Base-by-base conservation (phyloP, 2,329 filamentous ascomycete genomes). In the Elsinoe fawcettii region DNA sequence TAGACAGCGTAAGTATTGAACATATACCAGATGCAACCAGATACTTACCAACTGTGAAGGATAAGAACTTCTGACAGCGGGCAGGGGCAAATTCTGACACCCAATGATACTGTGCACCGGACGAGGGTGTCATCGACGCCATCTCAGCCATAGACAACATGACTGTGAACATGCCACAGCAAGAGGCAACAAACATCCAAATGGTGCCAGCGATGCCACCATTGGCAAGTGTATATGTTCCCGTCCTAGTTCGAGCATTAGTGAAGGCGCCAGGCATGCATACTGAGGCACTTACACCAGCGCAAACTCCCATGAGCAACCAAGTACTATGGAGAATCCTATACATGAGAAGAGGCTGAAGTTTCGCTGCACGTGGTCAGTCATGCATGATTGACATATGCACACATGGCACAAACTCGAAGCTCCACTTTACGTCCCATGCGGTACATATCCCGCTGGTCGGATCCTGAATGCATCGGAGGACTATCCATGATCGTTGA, bases 51-150 rank as follows among this genome's bases (percentile, higher is more conserved):
- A 62, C 62, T 43, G 65, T 63, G 53, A 67, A 72, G 55, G 68
- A 70, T 34, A 72, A 60, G 34, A 70, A 67, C 36, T 65, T 67
- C 59, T 71, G 69, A 36, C 58, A 66, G 8, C 60, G 62, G n/a
- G 61, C 62, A 6, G 69, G 69, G 18, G 70, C 67, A 56, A 71
- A 71, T 57, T 71, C 67, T 6, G 66, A 67, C 1, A 69, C 67
- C 68, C 67, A 70, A 55, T 69, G 68, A 58, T 69, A 70, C 59
- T 71, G 68, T 18, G 51, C 55, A 25, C 70, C 70, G 23, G 67
- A 66, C 1, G 71, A 71, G 8, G 72, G 73, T n/a, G 70, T 66
- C 71, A 69, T 67, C 5, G 61, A 65, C 9, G 62, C 60, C 63
- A 69, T 65, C 58, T 72, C 69, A 12, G 69, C 67, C 25, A 71